Percentiles rank a stretch among this genome's conserved stretches.
Conservation (phyloP, 768 basidiomycete species). For the Leccinum sublutescens region DNA sequence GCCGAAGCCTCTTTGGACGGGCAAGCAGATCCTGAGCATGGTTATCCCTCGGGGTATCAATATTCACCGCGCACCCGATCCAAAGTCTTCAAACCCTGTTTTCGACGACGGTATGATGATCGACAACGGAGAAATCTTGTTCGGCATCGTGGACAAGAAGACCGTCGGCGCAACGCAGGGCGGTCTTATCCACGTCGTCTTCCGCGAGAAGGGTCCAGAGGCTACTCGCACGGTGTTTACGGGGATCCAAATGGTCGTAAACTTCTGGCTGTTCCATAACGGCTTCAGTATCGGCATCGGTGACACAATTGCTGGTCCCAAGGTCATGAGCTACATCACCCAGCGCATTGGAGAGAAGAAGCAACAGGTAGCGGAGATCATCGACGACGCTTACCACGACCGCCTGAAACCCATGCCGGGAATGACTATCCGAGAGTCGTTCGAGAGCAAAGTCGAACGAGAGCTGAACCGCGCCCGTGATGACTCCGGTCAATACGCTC, state of each 20-base stretch:
- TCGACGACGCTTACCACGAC: conserved; percentile 83
- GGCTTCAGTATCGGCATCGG: conserved; percentile 99
- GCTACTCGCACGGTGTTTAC: conserved; percentile 88
- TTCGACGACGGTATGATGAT: conserved; percentile 94
- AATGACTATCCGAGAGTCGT: conserved; percentile 99
- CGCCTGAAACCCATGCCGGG: conserved; percentile 87
- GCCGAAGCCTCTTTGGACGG: conserved; percentile 96
- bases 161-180: conserved; percentile 96
- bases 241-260: conserved; percentile 92
- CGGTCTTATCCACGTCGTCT: conserved; percentile 93
- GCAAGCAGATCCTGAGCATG: conserved; percentile 93
- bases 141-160: conserved; percentile 96
- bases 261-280: conserved; percentile 98
- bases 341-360: conserved; percentile 81
- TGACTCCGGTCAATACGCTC: conserved; percentile 92
- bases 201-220: conserved; percentile 96
- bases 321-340: conserved; percentile 86
- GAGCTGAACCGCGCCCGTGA: conserved; percentile 96
- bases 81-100: conserved; percentile 75
- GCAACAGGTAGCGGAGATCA: conserved; percentile 70
- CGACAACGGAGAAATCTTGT: conserved; percentile 95
- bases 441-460: conserved; percentile 89
- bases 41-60: conserved; percentile 95
- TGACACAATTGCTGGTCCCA: conserved; percentile 91
- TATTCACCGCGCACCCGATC: conserved; percentile 77